Evolutionary conservation across 2,329 filamentous ascomycete genomes (phyloP), one percentile per base, ranked within the genome.

Genomic region (Hypoxylon sp.): DNA sequence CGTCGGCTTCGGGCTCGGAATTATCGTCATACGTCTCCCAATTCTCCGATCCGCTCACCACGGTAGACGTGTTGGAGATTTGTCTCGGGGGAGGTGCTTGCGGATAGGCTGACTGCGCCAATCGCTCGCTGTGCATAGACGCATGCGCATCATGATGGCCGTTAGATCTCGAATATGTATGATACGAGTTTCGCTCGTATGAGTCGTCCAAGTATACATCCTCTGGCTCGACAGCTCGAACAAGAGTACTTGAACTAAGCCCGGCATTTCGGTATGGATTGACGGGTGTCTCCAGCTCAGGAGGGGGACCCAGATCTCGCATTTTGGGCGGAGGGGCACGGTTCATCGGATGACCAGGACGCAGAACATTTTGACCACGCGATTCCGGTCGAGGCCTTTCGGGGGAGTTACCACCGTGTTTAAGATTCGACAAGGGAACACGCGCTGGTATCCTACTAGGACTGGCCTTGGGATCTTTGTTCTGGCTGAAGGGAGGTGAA

Each of bases 1-100:
- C 82, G 67, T 96, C 91, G 16, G 80, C 78, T 63, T 91, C 89
- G 0, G 87, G 83, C 64, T 91, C 87, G 55, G 88, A 91, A 60
- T 81, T 84, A 69, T 96, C 90, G 63, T 94, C 92, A 64, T 94
- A 97, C 7, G 92, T 96, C 72, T 97, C 93, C 93, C 93, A 97
- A 70, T 97, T 97, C 73, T 97, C 93, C 3, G 90, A 96, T 1
- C 90, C 90, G 4, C 89, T 91, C 17, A 89, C 79, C 15, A 79
- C 80, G 1, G 88, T 90, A n/a, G 90, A 92, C 1, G 87, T 87
- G 59, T 85, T 85, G 5, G 87, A 90, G 11, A 88, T 86, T 63
- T 93, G 89, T 36, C 90, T 78, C 1, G 76, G 71, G 1, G 72
- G 72, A 7, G 70, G 71, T 11, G 73, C 73, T 21, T 74, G 73